These are phyloP conservation scores for Gossypium davidsonii DNA, from an alignment of 441 rosid species.

Conservation along the genomic window DNA sequence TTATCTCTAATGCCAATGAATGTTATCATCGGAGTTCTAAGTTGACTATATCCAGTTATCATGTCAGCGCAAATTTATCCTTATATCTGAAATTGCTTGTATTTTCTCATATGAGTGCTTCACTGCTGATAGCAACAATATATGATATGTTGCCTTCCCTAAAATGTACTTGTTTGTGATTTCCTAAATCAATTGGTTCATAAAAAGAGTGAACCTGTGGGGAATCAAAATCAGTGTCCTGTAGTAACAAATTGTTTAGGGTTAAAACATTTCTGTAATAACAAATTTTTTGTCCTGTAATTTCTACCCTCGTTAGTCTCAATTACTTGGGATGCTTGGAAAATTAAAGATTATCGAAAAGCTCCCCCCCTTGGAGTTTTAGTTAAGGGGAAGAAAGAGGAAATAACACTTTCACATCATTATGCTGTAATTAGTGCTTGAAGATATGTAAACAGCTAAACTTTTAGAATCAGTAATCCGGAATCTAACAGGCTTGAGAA, in stretches of 20 bases:
- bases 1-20: not conserved
- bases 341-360: not conserved
- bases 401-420: not conserved
- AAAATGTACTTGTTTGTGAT: not conserved
- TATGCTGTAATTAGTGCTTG: not conserved
- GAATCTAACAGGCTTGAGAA: not conserved
- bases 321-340: not conserved
- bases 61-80: not conserved
- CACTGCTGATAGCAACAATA: not conserved
- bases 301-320: not conserved
- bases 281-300: not conserved
- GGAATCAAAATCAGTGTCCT: not conserved
- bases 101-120: not conserved
- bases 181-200: not conserved
- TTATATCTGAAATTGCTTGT: not conserved
- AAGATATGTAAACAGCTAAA: not conserved
- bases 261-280: not conserved
- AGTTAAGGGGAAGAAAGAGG: not conserved
- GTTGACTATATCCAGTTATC: not conserved
- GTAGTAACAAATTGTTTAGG: not conserved
- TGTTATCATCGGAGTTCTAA: not conserved
- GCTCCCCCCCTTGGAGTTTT: not conserved
- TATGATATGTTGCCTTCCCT: not conserved
- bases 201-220: not conserved
- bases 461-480: too few species aligned